Evolutionary conservation across 1,284 basidiomycete species (phyloP), one percentile per base, ranked within the genome.

Genomic region (Trametes hirsuta): DNA sequence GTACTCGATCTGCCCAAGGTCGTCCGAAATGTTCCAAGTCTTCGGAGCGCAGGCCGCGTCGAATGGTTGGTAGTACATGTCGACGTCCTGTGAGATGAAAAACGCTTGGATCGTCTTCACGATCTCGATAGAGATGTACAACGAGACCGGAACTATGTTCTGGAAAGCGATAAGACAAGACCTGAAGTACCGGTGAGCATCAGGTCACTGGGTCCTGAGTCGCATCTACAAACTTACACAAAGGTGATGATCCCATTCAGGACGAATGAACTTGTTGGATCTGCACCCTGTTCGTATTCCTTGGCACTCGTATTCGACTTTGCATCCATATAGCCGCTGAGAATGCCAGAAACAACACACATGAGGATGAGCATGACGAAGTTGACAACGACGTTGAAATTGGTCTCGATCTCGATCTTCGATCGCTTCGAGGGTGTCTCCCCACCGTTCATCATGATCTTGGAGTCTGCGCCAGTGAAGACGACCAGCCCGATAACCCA

Each of bases 361-460:
- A 98, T 93, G 44, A 84, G 56, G 47, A 91, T 74, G 55, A 98
- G 80, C 59, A 98, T 77, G 55, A 85, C 76, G 71, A 98, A 98
- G 77, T 98, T 98, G 80, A 97, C 93, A 55, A 96, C 79, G 66
- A 98, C 96, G 72, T 98, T 98, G 82, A 95, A 97, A 75, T 97
- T 98, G n/a, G 97, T 98, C 81, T 98, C 96, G 77, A 88, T 91
- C 78, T 98, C 95, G 71, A 98, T 97, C 81, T 97, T 98, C 69
- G 90, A 92, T 57, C 94, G 90, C 72, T 98, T 98, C 18, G 93
- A 94, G 0, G 94, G 94, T 0, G 94, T 95, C 15, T 88, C 90
- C 24, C 95, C 95, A 40, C 93, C 93, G 69, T 98, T 99, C 66
- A 98, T 79, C 92, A 98, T 97, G 72, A 98, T 98, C 84, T 98